These are phyloP conservation scores for Heterobasidion annosum DNA, from an alignment of 1,284 basidiomycete species.

Conservation along the genomic window DNA sequence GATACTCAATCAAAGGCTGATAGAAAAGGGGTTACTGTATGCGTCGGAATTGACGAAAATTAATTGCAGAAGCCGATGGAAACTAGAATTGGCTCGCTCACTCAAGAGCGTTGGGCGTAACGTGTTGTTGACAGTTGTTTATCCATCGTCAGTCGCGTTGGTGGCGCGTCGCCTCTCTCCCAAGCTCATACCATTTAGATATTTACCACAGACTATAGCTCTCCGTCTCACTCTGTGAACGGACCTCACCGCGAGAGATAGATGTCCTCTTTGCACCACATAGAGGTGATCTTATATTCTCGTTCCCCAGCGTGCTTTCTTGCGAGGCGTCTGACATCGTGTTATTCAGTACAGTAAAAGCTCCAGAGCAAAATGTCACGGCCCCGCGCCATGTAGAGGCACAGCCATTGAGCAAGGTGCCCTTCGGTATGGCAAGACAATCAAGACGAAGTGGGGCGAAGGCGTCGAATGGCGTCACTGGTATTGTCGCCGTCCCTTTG, in stretches of 20 bases:
- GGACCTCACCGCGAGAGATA: neutral
- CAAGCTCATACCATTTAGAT: too few relatives aligned
- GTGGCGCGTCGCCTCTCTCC: neutral
- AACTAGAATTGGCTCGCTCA: too few relatives aligned
- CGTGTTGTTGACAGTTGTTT: too few relatives aligned
- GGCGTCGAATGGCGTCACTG: constrained; percentile 68
- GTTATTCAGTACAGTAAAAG: constrained; percentile 58
- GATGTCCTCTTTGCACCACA: neutral
- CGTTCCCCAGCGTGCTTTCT: too few relatives aligned
- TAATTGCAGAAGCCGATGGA: too few relatives aligned
- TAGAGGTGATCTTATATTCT: neutral
- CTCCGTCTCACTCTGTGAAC: neutral
- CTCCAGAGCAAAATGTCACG: constrained; percentile 57
- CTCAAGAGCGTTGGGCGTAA: too few relatives aligned
- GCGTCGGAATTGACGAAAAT: too few relatives aligned
- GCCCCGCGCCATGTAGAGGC: constrained; percentile 49
- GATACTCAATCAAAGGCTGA: too few relatives aligned
- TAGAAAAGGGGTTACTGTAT: too few relatives aligned
- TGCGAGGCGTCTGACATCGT: too few relatives aligned
- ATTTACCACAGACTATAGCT: neutral
- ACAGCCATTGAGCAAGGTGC: constrained; percentile 41
- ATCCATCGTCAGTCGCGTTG: neutral
- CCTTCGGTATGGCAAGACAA: constrained; percentile 52
- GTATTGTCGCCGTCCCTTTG: constrained; percentile 25
- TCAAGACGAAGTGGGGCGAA: constrained; percentile 40